These are phyloP conservation scores for Phaeoacremonium minimum DNA, from an alignment of 2,329 filamentous ascomycete species.

Conservation along the genomic window DNA sequence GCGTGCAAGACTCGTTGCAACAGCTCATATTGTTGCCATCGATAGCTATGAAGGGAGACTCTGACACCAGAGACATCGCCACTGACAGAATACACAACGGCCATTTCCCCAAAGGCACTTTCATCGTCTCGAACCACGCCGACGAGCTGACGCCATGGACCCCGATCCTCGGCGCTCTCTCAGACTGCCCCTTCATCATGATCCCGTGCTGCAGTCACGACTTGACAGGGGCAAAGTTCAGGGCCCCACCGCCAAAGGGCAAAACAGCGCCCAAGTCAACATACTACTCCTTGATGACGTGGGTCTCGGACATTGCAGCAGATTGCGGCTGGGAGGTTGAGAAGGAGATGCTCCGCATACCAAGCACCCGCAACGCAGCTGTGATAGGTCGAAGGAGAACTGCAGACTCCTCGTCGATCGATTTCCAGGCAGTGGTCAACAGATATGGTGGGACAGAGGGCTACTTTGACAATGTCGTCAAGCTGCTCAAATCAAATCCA, in stretches of 20 bases:
- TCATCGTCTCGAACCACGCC: constrained; percentile 95
- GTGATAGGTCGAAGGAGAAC: constrained; percentile 65
- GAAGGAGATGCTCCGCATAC: constrained; percentile 83
- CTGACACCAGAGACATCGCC: constrained; percentile 10
- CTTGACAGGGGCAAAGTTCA: constrained; percentile 69
- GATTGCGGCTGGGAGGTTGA: constrained; percentile 75
- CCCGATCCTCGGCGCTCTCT: constrained; percentile 75
- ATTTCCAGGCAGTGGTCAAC: constrained; percentile 38
- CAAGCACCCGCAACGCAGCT: constrained; percentile 83
- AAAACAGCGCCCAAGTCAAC: constrained; percentile 57
- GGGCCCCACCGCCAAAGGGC: constrained; percentile 56
- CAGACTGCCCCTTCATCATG: constrained; percentile 76
- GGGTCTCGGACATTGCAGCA: constrained; percentile 64
- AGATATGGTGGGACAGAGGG: constrained; percentile 53
- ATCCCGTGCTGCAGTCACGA: constrained; percentile 95
- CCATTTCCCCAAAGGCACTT: constrained; percentile 68
- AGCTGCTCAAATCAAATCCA: constrained; percentile 49
- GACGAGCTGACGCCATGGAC: constrained; percentile 97
- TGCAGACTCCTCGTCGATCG: constrained; percentile 20
- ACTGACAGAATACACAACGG: constrained; percentile 48
- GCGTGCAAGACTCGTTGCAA: constrained; percentile 35
- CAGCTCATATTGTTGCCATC: constrained; percentile 46
- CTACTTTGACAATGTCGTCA: constrained; percentile 55
- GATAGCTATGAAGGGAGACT: constrained; percentile 22
- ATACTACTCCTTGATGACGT: constrained; percentile 79